These are phyloP conservation scores for Penicillium decumbens DNA, from an alignment of 2,329 filamentous ascomycete species.

Conservation along the genomic window DNA sequence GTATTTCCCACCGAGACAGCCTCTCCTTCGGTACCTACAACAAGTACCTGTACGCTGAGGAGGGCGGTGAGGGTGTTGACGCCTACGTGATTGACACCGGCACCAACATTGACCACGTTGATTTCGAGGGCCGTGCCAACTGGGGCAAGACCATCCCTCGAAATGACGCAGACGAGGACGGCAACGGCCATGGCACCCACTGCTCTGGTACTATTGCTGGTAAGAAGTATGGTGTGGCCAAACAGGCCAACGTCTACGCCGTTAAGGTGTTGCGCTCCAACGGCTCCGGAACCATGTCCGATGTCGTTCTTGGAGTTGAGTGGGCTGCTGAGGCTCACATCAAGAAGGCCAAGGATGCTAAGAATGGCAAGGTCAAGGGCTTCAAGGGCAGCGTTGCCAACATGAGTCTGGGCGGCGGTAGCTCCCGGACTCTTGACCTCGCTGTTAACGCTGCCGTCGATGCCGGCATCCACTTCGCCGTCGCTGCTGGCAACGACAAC, in stretches of 20 bases:
- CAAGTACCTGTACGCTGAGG: conserved; percentile 89
- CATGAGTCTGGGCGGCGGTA: conserved; percentile 98
- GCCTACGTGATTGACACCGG: conserved; percentile 98
- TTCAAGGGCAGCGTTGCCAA: conserved; percentile 99
- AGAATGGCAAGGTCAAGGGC: conserved; percentile 84
- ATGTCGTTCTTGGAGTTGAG: conserved; percentile 97
- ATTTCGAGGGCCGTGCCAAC: conserved; percentile 90
- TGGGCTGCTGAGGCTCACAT: conserved; percentile 79
- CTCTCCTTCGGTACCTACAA: conserved; percentile 91
- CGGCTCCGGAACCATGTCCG: conserved; percentile 96
- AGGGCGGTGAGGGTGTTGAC: conserved; percentile 95
- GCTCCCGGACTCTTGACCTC: conserved; percentile 83
- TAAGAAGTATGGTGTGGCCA: conserved; percentile 98
- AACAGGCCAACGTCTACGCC: conserved; percentile 94
- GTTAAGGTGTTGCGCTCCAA: conserved; percentile 98
- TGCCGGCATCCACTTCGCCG: conserved; percentile 92
- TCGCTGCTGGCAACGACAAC: conserved; percentile 98
- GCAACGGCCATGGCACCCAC: conserved; percentile 98
- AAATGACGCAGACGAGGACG: conserved; percentile 81
- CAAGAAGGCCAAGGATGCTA: conserved; percentile 69
- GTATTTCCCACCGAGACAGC: conserved; percentile 88
- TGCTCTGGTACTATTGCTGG: conserved; percentile 97
- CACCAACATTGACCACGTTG: conserved; percentile 87
- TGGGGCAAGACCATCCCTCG: conserved; percentile 96
- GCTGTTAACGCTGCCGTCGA: conserved; percentile 91